Percentiles rank a stretch among this genome's conserved stretches.
phyloP scores from a whole-genome alignment of 2,329 filamentous ascomycete species.

The Zopfia rhizophila region DNA sequence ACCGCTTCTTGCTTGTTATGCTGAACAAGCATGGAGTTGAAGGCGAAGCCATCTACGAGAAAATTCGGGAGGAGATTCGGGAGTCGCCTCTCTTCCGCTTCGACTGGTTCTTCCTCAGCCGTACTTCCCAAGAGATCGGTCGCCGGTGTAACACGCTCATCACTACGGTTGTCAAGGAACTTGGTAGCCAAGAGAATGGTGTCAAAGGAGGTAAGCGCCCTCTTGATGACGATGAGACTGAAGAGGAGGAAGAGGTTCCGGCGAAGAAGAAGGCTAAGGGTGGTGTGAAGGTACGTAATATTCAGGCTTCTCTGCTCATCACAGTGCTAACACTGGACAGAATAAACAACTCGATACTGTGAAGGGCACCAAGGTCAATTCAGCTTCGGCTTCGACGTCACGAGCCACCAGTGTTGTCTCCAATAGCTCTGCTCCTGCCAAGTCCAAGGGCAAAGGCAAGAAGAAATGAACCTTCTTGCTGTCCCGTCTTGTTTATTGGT shows the following conservation, averaged over 20 bases:
- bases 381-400: constrained; percentile 79
- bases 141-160: constrained; percentile 93
- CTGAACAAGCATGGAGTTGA: constrained; percentile 93
- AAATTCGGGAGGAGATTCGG: constrained; percentile 95
- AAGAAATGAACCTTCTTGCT: constrained; percentile 56
- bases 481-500: constrained; percentile 1
- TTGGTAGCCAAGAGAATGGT: constrained; percentile 70
- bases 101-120: constrained; percentile 98
- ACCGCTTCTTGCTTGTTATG: constrained; percentile 92
- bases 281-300: constrained; percentile 78
- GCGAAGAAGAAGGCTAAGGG: constrained; percentile 95
- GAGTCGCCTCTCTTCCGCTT: constrained; percentile 96
- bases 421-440: constrained; percentile 67
- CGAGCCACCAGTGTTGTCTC: constrained; percentile 90
- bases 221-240: constrained; percentile 86
- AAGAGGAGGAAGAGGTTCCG: constrained; percentile 78
- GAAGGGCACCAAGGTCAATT: constrained; percentile 76
- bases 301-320: constrained; percentile 11
- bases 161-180: constrained; percentile 93
- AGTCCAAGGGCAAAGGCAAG: constrained; percentile 59
- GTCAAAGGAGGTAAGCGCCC: constrained; percentile 73
- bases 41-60: constrained; percentile 88
- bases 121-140: constrained; percentile 91
- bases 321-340: constrained; percentile 59
- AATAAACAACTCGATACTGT: constrained; percentile 93